Conservation (phyloP, 768 basidiomycete genomes). For the Rhizopogon roseolus region DNA sequence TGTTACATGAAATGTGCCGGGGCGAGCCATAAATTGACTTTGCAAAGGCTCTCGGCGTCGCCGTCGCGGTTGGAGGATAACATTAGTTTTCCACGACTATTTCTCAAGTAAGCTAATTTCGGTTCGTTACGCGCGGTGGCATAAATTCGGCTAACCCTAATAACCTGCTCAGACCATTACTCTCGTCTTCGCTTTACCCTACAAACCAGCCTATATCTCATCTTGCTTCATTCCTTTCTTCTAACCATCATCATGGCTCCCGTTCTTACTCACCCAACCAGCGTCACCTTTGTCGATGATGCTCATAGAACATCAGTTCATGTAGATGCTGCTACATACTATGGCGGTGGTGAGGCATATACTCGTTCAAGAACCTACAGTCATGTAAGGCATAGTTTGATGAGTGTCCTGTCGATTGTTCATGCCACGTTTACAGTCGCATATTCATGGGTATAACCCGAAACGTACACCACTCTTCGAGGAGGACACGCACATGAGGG, state of each 20-base stretch:
- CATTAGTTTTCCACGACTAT: constrained; percentile 15
- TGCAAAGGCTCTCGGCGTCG: not conserved
- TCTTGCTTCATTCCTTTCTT: constrained; percentile 1
- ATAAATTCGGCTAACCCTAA: constrained; percentile 12
- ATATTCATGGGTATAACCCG: constrained; percentile 68
- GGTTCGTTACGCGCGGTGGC: not conserved
- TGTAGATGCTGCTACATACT: constrained; percentile 76
- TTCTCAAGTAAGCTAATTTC: not conserved
- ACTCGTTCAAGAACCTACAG: constrained; percentile 87
- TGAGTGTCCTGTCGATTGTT: constrained; percentile 12
- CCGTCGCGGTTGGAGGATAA: not conserved
- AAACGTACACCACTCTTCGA: constrained; percentile 69
- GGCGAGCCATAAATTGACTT: not conserved
- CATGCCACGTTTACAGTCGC: constrained; percentile 43
- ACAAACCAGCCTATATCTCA: constrained; percentile 1
- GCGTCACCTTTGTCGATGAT: constrained; percentile 66
- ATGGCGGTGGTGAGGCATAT: constrained; percentile 74
- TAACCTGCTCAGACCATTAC: constrained; percentile 9
- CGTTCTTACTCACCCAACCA: constrained; percentile 55
- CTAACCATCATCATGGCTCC: constrained; percentile 50
- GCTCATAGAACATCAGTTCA: constrained; percentile 42
- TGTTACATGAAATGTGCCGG: not conserved
- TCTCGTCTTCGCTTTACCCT: constrained; percentile 3
- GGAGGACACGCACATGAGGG: constrained; percentile 67
- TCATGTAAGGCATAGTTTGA: constrained; percentile 45